These are phyloP conservation scores for Trichoderma lentiforme DNA, from an alignment of 2,329 filamentous ascomycete genomes.

Conservation along the genomic window DNA sequence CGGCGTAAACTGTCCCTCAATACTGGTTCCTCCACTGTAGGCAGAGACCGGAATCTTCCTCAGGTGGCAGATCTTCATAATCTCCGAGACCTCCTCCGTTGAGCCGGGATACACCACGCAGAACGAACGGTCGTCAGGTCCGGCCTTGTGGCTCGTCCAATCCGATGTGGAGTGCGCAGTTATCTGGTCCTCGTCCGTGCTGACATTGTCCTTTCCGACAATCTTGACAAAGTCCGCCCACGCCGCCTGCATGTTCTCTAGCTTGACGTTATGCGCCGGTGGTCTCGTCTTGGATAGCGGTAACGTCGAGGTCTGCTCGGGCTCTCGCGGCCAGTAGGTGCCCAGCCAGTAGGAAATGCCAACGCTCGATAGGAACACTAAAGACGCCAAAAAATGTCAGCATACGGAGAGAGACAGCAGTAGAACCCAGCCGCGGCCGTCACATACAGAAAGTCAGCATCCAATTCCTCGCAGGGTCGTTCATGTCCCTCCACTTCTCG, in stretches of 20 bases:
- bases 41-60: constrained; percentile 80
- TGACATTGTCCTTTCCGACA: constrained; percentile 63
- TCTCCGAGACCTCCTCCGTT: constrained; percentile 78
- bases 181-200: constrained; percentile 55
- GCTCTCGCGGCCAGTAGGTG: constrained; percentile 49
- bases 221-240: constrained; percentile 67
- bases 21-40: constrained; percentile 82
- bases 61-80: constrained; percentile 85
- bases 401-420: not conserved
- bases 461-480: constrained; percentile 45
- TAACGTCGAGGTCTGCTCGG: constrained; percentile 55
- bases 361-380: constrained; percentile 53
- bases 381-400: not conserved
- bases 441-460: constrained; percentile 53
- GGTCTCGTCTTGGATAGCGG: constrained; percentile 50
- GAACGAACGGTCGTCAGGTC: constrained; percentile 52
- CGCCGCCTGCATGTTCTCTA: constrained; percentile 63
- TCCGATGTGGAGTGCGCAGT: constrained; percentile 56
- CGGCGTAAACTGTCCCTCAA: constrained; percentile 85
- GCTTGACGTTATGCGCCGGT: constrained; percentile 56
- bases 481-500: constrained; percentile 39
- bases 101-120: constrained; percentile 72
- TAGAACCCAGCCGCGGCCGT: not conserved
- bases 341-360: constrained; percentile 58
- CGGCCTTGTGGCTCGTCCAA: constrained; percentile 59